These are phyloP conservation scores for Bruguiera sexangula DNA, from an alignment of 345 rosid species.

Conservation along the genomic window DNA sequence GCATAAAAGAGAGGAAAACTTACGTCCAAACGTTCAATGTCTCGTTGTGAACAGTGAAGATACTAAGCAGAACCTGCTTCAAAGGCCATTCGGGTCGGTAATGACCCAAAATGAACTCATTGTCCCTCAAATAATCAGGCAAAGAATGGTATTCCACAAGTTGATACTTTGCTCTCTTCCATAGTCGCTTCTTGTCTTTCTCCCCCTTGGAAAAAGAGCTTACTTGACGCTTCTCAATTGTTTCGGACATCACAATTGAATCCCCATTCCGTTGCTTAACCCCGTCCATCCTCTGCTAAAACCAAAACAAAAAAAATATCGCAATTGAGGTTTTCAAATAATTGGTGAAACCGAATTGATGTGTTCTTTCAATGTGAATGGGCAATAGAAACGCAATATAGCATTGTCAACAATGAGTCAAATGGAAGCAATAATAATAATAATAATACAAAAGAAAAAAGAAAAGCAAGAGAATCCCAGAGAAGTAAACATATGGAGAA, in stretches of 20 bases:
- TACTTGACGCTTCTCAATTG: constrained; percentile 34
- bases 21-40: constrained; percentile 97
- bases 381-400: not conserved
- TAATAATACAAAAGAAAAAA: not conserved
- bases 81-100: constrained; percentile 92
- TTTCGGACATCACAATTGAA: constrained; percentile 32
- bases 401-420: no score
- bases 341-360: not conserved
- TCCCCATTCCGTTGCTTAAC: constrained; percentile 24
- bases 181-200: constrained; percentile 72
- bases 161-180: constrained; percentile 88
- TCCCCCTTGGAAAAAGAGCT: constrained; percentile 36
- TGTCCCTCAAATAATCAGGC: constrained; percentile 82
- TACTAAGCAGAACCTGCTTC: constrained; percentile 78
- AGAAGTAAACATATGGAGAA: not conserved
- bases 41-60: constrained; percentile 83
- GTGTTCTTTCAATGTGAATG: not conserved
- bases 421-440: no score
- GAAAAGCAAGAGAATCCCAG: not conserved
- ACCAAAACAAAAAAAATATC: not conserved
- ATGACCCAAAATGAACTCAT: constrained; percentile 80
- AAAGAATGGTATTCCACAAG: constrained; percentile 82
- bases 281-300: constrained; percentile 37
- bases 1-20: constrained; percentile 24
- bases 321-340: not conserved